phyloP scores from a whole-genome alignment of 2,329 filamentous ascomycete species.

The Trichoderma atrobrunneum region DNA sequence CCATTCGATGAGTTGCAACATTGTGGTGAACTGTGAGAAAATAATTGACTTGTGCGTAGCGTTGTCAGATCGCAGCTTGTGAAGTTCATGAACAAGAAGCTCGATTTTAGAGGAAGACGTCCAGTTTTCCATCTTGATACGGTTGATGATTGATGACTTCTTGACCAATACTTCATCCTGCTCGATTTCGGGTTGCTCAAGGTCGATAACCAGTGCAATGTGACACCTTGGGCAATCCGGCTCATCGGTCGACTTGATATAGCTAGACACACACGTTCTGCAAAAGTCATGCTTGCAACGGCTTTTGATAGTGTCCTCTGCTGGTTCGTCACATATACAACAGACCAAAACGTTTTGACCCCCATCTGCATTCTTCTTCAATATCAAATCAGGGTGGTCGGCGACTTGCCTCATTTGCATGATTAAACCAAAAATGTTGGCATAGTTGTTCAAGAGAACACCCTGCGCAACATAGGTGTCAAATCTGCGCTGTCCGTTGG shows the following conservation, averaged over 20 bases:
- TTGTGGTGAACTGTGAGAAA: conserved; percentile 95
- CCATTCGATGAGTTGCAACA: conserved; percentile 97
- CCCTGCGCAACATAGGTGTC: conserved; percentile 94
- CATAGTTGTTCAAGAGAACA: conserved; percentile 95
- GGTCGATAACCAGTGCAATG: conserved; percentile 82
- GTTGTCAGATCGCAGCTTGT: conserved; percentile 87
- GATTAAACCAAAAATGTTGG: conserved; percentile 97
- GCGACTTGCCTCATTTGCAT: conserved; percentile 99
- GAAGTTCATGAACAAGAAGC: conserved; percentile 89
- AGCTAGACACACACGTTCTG: conserved; percentile 41
- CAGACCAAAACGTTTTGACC: conserved; percentile 90
- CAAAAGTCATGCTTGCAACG: conserved; percentile 80
- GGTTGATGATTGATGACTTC: conserved; percentile 96
- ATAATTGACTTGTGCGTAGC: conserved; percentile 95
- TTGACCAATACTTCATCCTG: conserved; percentile 84
- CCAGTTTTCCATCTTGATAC: conserved; percentile 99
- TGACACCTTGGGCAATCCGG: conserved; percentile 89
- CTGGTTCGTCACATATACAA: conserved; percentile 93
- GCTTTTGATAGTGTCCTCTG: conserved; percentile 90
- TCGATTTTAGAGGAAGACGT: conserved; percentile 98
- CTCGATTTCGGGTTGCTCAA: conserved; percentile 93
- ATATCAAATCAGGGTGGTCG: conserved; percentile 89
- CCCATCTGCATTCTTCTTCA: conserved; percentile 81
- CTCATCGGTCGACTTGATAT: conserved; percentile 73
- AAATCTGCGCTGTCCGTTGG: conserved; percentile 80